phyloP scores from a whole-genome alignment of 495 filamentous ascomycete species.

The Bombardia bombarda region DNA sequence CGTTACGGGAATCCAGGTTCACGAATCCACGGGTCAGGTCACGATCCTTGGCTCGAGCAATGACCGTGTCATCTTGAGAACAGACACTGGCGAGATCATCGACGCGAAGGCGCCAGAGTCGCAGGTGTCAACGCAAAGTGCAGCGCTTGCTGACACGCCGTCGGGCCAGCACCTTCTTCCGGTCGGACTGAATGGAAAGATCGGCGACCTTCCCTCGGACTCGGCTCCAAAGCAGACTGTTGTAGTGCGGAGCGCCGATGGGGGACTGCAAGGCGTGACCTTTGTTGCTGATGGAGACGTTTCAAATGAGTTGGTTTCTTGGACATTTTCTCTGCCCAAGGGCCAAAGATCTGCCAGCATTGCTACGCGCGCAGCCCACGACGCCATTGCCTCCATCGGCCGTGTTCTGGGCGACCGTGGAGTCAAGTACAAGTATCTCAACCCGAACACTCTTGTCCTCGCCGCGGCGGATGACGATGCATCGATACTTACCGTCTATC shows the following conservation, averaged over 20 bases:
- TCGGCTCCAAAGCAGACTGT: constrained; percentile 42
- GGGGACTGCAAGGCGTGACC: constrained; percentile 53
- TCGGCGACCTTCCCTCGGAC: constrained; percentile 27
- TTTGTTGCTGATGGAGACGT: constrained; percentile 35
- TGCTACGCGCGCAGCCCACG: constrained; percentile 60
- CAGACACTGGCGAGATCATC: constrained; percentile 48
- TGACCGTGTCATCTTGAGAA: constrained; percentile 48
- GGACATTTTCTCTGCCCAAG: constrained; percentile 64
- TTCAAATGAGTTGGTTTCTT: constrained; percentile 47
- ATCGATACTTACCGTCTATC: constrained; percentile 58
- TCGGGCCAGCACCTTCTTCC: constrained; percentile 42
- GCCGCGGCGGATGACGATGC: constrained; percentile 55
- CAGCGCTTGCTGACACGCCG: constrained; percentile 43
- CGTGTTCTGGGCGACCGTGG: constrained; percentile 83
- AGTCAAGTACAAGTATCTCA: constrained; percentile 95
- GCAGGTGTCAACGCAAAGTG: constrained; percentile 30
- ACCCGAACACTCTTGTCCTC: constrained; percentile 76
- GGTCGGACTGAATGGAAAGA: constrained; percentile 37
- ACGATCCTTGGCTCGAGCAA: constrained; percentile 52
- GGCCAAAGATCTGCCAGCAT: constrained; percentile 61
- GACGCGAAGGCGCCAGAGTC: constrained; percentile 30
- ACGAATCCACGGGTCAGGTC: constrained; percentile 44
- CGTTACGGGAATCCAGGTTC: constrained; percentile 57
- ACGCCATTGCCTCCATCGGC: constrained; percentile 91
- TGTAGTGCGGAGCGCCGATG: constrained; percentile 53